Conservation (phyloP, 306 rosid genomes). For the Lathyrus tuberosus region DNA sequence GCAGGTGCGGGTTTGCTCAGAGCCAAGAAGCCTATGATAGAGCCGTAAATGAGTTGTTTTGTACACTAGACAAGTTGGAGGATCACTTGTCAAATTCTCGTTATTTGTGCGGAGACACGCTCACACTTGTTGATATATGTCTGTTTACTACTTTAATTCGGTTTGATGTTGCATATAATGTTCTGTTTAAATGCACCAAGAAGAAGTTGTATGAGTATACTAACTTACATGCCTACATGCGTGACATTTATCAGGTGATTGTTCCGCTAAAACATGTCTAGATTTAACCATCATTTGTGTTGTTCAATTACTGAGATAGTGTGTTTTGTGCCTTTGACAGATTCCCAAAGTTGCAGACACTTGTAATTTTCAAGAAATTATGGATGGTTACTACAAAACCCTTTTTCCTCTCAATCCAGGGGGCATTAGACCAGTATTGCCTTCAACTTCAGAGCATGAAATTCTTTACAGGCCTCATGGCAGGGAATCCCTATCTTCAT, state of each 20-base stretch:
- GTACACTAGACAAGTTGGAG: conserved; percentile 62
- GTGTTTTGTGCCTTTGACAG: conserved; percentile 40
- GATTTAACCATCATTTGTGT: neutral
- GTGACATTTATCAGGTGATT: conserved; percentile 76
- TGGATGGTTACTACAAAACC: conserved; percentile 87
- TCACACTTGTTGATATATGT: conserved; percentile 76
- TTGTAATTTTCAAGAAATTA: conserved; percentile 68
- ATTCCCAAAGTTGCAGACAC: conserved; percentile 83
- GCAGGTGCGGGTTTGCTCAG: conserved; percentile 93
- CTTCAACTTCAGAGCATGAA: conserved; percentile 56
- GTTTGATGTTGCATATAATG: conserved; percentile 70
- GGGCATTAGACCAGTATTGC: conserved; percentile 69
- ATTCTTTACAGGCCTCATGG: conserved; percentile 58
- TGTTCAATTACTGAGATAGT: neutral
- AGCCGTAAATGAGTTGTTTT: conserved; percentile 69
- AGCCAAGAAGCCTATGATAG: conserved; percentile 79
- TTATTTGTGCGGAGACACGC: conserved; percentile 61
- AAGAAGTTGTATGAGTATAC: conserved; percentile 72
- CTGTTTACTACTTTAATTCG: conserved; percentile 78
- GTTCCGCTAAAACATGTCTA: neutral
- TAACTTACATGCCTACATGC: conserved; percentile 71
- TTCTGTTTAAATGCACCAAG: conserved; percentile 85
- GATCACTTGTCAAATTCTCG: conserved; percentile 59
- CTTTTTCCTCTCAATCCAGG: conserved; percentile 92
- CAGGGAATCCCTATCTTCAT: conserved; percentile 55